phyloP scores from a whole-genome alignment of 352 stramenopile genomes.

The Globisporangium radiosum region DNA sequence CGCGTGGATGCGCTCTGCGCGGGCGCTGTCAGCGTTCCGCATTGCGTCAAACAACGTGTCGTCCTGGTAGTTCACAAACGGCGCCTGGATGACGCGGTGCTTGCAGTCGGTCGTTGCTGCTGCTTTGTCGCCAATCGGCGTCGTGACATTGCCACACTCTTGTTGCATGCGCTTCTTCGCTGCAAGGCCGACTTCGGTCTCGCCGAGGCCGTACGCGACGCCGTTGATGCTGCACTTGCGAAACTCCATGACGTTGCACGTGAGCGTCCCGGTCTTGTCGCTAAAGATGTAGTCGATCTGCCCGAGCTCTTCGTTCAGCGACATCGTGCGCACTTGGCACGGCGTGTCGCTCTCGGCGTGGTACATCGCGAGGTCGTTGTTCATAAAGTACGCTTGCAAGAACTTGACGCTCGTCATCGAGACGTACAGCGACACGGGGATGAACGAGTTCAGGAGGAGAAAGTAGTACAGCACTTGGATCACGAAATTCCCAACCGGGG shows the following conservation, averaged over 20 bases:
- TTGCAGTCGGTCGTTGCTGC: constrained; percentile 16
- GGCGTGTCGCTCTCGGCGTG: constrained; percentile 92
- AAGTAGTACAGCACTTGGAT: constrained; percentile 93
- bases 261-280: constrained; percentile 95
- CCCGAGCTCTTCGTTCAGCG: constrained; percentile 90
- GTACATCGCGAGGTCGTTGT: constrained; percentile 90
- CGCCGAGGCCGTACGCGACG: constrained; percentile 87
- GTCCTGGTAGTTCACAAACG: constrained; percentile 87
- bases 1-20: constrained; percentile 40
- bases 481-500: constrained; percentile 70
- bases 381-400: constrained; percentile 90
- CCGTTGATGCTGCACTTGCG: constrained; percentile 94
- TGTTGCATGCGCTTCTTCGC: constrained; percentile 40
- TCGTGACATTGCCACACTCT: constrained; percentile 11
- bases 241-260: constrained; percentile 96
- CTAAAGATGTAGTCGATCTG: constrained; percentile 93
- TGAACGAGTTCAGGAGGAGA: constrained; percentile 91
- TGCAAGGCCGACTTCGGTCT: constrained; percentile 79
- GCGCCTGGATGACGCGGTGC: constrained; percentile 61
- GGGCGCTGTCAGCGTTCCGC: constrained; percentile 24
- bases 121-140: constrained; percentile 28
- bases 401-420: constrained; percentile 92
- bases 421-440: constrained; percentile 94
- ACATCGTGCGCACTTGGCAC: constrained; percentile 89
- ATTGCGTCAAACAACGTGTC: constrained; percentile 65